phyloP scores from a whole-genome alignment of 768 basidiomycete species.

The Termitomyces sp. region DNA sequence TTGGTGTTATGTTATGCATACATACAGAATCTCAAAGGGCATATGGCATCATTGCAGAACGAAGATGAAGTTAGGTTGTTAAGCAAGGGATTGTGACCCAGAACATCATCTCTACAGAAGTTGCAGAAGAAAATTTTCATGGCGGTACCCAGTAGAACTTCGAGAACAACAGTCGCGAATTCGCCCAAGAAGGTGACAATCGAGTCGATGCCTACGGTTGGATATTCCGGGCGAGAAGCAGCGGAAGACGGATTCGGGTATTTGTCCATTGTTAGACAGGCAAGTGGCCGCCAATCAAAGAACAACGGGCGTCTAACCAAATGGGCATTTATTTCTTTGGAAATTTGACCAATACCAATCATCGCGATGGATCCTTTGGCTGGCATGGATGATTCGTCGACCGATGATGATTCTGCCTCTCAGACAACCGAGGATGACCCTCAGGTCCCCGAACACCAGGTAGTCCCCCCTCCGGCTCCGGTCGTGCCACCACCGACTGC shows the following conservation, averaged over 20 bases:
- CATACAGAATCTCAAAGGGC: not conserved
- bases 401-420: conserved; percentile 62
- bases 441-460: conserved; percentile 59
- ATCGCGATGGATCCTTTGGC: conserved; percentile 35
- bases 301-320: conserved; percentile 13
- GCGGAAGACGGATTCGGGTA: not conserved
- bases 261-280: conserved; percentile 11
- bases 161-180: not conserved
- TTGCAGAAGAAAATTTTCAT: not conserved
- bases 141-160: not conserved
- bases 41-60: not conserved
- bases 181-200: not conserved
- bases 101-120: not conserved
- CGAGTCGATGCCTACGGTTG: not conserved
- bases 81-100: not conserved
- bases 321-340: conserved; percentile 4
- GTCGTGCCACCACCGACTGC: conserved; percentile 26
- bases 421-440: conserved; percentile 86
- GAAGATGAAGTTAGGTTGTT: not conserved
- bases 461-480: conserved; percentile 27
- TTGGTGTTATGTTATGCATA: not conserved
- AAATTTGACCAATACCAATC: conserved; percentile 12
- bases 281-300: conserved; percentile 12
- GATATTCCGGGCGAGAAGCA: not conserved
- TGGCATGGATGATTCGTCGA: conserved; percentile 47